Base-by-base conservation (phyloP, 2,329 filamentous ascomycete species). In the Hypoxylon sp. region DNA sequence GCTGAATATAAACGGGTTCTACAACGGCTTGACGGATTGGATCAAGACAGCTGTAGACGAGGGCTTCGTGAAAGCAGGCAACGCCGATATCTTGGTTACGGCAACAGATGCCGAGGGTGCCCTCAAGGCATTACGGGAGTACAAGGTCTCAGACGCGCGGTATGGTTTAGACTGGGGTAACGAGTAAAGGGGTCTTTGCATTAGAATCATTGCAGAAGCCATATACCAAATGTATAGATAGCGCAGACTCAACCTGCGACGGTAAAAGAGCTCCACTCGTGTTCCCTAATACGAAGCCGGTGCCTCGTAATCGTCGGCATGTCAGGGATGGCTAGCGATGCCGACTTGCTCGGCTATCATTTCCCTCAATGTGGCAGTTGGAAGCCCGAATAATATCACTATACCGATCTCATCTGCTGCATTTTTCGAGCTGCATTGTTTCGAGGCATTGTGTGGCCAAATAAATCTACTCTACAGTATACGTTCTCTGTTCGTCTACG, bases 1-100 rank as follows among this genome's bases (percentile, higher is more conserved):
- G 53, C 88, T 93, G 73, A 98, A 98, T 79, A 86, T 98, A 27
- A 90, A 94, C 60, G 93, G 94, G 0, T 98, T 97, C 81, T 99
- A 94, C 88, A 92, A 97, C 79, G 94, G 94, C 0, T 83, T 99
- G 69, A 80, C 98, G 65, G 81, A 87, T 55, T 98, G 94, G 95
- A 89, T 98, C 66, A 85, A 87, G 76, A 92, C 88, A 71, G 90
- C 92, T 7, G 91, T 96, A 3, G 82, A 87, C 60, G 87, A 91
- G 67, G 93, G 93, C 0, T 98, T 98, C 77, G 89, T 99, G 53
- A 86, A 86, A 58, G 80, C 84, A 35, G 87, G 83, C 19, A 95
- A 94, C 80, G 88, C 86, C 53, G 84, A 86, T 10, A 98, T 99
- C 71, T 81, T 98, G 73, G 89, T 92, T 1, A 92, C 95, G 77